Conservation (phyloP, 2,329 filamentous ascomycete species). For the Colletotrichum sp. region DNA sequence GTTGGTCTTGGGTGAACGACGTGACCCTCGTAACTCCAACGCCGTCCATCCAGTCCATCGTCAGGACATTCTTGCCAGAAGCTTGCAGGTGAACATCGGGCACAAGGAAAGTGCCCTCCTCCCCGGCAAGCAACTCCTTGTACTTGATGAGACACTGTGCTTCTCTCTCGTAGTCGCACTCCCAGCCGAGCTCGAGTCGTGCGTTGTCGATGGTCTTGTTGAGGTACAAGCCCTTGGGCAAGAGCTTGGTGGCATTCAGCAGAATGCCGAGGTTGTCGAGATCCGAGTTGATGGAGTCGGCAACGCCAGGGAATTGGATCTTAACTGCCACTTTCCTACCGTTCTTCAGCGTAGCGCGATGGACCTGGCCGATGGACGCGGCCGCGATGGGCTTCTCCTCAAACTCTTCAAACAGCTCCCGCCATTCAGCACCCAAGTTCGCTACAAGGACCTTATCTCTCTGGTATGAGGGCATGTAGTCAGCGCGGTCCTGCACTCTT, state of each 20-base stretch:
- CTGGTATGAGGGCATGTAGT: conserved; percentile 97
- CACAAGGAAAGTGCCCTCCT: conserved; percentile 77
- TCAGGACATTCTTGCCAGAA: conserved; percentile 85
- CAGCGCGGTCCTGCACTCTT: conserved; percentile 92
- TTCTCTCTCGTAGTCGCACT: conserved; percentile 94
- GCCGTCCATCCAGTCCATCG: conserved; percentile 91
- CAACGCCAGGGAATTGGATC: conserved; percentile 95
- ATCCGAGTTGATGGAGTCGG: conserved; percentile 95
- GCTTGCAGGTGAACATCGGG: conserved; percentile 80
- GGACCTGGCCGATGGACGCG: conserved; percentile 96
- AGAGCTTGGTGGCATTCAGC: conserved; percentile 84
- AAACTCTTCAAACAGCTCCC: conserved; percentile 81
- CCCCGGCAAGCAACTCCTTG: conserved; percentile 75
- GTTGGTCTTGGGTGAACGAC: conserved; percentile 79
- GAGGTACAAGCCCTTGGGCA: conserved; percentile 91
- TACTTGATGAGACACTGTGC: conserved; percentile 82
- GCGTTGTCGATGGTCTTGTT: conserved; percentile 98
- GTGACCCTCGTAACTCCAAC: conserved; percentile 82
- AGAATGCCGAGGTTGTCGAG: conserved; percentile 92
- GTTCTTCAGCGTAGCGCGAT: conserved; percentile 80
- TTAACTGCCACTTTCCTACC: conserved; percentile 88
- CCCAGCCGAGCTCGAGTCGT: conserved; percentile 89
- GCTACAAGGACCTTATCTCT: conserved; percentile 80
- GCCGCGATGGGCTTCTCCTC: conserved; percentile 93
- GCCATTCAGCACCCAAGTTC: conserved; percentile 86